Evolutionary conservation across 2,329 filamentous ascomycete genomes (phyloP).

Genomic region (Fusarium brevicatenulatum): DNA sequence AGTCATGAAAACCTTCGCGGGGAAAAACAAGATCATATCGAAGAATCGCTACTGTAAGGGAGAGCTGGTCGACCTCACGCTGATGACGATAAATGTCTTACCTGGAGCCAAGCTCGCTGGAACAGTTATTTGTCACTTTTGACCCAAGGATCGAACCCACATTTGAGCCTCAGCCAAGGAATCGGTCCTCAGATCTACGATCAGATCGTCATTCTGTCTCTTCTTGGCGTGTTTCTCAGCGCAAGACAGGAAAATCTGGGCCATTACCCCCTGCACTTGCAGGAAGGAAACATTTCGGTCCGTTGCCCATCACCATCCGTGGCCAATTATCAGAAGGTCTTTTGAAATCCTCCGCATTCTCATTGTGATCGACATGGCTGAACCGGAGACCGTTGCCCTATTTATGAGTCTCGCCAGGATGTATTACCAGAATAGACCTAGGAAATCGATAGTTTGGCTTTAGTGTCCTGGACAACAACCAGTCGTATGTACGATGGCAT

Average conservation of each 20-base stretch:
- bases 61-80: background rate
- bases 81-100: background rate
- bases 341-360: slow-evolving; percentile 10
- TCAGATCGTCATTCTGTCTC: background rate
- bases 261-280: background rate
- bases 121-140: background rate
- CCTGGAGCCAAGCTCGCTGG: fast-evolving
- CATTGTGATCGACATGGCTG: background rate
- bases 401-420: background rate
- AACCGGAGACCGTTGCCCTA: background rate
- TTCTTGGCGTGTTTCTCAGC: background rate
- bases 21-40: too few species aligned
- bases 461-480: background rate
- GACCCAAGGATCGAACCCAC: background rate
- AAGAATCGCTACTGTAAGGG: background rate
- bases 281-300: background rate
- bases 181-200: background rate
- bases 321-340: background rate
- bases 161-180: background rate
- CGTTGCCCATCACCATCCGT: background rate
- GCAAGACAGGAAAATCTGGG: background rate
- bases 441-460: slow-evolving; percentile 6
- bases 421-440: background rate
- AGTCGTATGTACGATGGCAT: background rate
- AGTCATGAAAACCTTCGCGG: too few species aligned